Percentiles rank a stretch among this genome's conserved stretches.
phyloP scores from a whole-genome alignment of 331 rosid species.

The Quercus lobata region DNA sequence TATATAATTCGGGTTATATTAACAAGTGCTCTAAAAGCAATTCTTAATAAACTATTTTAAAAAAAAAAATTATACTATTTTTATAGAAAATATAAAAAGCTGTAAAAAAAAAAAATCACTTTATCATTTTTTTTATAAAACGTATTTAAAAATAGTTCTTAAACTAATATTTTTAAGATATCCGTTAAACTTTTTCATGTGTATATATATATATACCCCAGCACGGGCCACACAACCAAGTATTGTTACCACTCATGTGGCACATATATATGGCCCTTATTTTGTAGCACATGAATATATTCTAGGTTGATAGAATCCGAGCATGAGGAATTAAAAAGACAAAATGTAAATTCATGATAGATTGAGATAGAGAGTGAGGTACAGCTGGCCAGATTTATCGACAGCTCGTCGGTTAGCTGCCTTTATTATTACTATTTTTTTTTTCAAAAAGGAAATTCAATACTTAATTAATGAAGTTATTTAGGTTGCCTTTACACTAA shows the following conservation, averaged over 20 bases:
- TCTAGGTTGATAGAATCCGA: background rate
- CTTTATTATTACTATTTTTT: no score
- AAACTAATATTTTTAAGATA: no score
- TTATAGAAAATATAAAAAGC: fast-evolving
- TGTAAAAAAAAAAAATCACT: no score
- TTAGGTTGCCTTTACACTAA: no score
- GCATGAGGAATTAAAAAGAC: background rate
- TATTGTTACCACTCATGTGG: background rate
- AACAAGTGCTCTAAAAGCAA: fast-evolving
- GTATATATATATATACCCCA: background rate
- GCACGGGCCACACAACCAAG: background rate
- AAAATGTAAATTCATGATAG: background rate
- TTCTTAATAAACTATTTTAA: no score
- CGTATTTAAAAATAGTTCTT: no score
- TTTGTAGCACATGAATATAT: background rate
- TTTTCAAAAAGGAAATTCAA: no score
- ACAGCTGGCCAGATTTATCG: background rate
- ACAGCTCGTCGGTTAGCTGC: background rate
- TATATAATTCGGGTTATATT: background rate
- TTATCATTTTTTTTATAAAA: no score
- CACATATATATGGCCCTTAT: background rate
- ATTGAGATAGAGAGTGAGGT: background rate
- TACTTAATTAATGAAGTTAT: no score
- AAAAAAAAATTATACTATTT: no score
- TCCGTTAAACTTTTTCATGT: no score